Evolutionary conservation across 208 protist species (phyloP).

Genomic region (Acanthamoeba healyi): DNA sequence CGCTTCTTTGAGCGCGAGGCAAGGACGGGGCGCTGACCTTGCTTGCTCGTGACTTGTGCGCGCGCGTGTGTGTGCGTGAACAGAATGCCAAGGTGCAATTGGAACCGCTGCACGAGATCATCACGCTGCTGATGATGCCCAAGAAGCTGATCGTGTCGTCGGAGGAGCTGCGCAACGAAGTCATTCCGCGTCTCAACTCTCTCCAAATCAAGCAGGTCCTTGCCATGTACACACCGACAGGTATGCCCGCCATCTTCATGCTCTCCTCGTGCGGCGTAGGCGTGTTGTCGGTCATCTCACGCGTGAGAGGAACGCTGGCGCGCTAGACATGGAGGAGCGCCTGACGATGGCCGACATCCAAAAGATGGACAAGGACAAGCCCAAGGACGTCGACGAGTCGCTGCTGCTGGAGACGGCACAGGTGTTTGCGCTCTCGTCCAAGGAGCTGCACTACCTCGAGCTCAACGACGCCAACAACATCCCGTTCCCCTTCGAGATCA

Average conservation of each 20-base stretch:
- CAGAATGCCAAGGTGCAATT: conserved; percentile 63
- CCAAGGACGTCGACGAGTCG: background rate
- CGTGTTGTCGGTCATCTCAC: too few species aligned
- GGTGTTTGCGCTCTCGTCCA: conserved; percentile 5
- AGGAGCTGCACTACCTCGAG: conserved; percentile 75
- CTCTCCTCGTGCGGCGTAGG: background rate
- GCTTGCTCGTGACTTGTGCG: background rate
- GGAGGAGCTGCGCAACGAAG: conserved; percentile 48
- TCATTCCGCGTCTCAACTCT: conserved; percentile 65
- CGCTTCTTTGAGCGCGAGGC: too few species aligned
- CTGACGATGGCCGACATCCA: conserved; percentile 48
- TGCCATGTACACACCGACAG: conserved; percentile 71
- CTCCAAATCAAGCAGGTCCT: conserved; percentile 74
- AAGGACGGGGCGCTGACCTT: background rate
- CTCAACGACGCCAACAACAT: conserved; percentile 66
- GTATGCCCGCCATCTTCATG: too few species aligned
- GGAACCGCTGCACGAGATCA: conserved; percentile 43
- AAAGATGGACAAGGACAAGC: background rate
- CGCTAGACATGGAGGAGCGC: conserved; percentile 63
- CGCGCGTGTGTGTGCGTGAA: background rate
- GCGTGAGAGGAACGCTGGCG: background rate
- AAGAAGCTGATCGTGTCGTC: conserved; percentile 69
- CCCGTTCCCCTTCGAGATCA: conserved; percentile 64
- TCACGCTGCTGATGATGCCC: conserved; percentile 70
- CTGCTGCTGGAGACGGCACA: conserved; percentile 54